phyloP scores from a whole-genome alignment of 202 grass and related monocot genomes.

The Eragrostis tef region DNA sequence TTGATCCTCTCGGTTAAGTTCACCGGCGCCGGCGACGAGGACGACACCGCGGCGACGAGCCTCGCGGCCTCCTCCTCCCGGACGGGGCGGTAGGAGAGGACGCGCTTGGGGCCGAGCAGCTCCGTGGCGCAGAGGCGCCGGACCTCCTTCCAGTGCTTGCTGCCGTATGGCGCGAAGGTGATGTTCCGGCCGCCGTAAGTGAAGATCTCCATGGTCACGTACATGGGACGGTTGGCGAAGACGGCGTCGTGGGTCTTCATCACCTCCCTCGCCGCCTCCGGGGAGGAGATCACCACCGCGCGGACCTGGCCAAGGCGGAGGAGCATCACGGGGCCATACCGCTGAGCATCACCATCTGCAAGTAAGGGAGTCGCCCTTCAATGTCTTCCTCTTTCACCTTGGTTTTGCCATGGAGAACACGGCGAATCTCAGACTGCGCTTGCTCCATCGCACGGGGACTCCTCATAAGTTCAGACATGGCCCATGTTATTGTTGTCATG shows the following conservation, averaged over 20 bases:
- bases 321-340: slow-evolving; percentile 30
- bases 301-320: slow-evolving; percentile 39
- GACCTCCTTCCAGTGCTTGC: slow-evolving; percentile 32
- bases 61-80: slow-evolving; percentile 4
- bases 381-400: too few relatives aligned
- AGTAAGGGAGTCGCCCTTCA: too few relatives aligned
- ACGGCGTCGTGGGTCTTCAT: slow-evolving; percentile 43
- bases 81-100: too few relatives aligned
- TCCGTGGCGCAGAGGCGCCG: slow-evolving; percentile 33
- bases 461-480: too few relatives aligned
- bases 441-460: too few relatives aligned
- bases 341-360: background rate
- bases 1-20: slow-evolving; percentile 16
- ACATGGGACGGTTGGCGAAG: slow-evolving; percentile 20
- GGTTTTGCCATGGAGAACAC: too few relatives aligned
- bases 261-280: slow-evolving; percentile 43
- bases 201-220: slow-evolving; percentile 2
- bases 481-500: too few relatives aligned
- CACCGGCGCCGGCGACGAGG: background rate
- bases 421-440: too few relatives aligned
- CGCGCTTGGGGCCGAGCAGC: too few relatives aligned
- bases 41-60: background rate
- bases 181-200: slow-evolving; percentile 35
- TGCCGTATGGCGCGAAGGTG: slow-evolving; percentile 5
- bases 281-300: slow-evolving; percentile 38